Percentiles rank a stretch among this genome's conserved stretches.
Conservation (phyloP, 2,329 filamentous ascomycete species). For the Penicillium polonicum region DNA sequence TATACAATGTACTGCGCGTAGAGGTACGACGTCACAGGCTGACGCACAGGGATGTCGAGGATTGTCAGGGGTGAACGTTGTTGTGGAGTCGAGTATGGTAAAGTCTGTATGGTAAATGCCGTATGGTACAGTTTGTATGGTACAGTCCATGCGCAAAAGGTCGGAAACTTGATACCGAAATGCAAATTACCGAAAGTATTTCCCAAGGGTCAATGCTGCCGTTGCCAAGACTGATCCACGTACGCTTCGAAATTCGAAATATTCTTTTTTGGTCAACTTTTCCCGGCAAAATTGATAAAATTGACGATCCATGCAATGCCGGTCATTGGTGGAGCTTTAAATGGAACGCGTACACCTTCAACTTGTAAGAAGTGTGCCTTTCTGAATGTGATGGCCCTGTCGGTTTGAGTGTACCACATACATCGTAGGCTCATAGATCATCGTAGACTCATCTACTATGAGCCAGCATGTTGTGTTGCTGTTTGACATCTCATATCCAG, state of each 20-base stretch:
- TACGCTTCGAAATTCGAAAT: conserved; percentile 2
- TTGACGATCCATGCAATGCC: conserved; percentile 22
- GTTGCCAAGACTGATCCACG: conserved; percentile 27
- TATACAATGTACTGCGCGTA: not conserved
- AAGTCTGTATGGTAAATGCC: not conserved
- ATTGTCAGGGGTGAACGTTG: conserved; percentile 26
- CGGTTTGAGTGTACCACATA: not conserved
- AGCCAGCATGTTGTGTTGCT: not conserved
- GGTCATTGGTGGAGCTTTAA: conserved; percentile 22
- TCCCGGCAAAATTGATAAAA: conserved; percentile 15
- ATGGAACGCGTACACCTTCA: conserved; percentile 23
- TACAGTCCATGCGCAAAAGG: not conserved
- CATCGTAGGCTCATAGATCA: not conserved
- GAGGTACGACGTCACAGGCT: conserved; percentile 26
- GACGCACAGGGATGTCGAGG: conserved; percentile 24
- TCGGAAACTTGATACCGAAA: not conserved
- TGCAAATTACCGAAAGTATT: not conserved
- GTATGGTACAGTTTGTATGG: not conserved
- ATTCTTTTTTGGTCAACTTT: conserved; percentile 6
- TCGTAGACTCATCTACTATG: not conserved
- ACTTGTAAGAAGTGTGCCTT: conserved; percentile 12
- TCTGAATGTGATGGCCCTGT: conserved; percentile 7
- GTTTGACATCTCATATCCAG: not conserved
- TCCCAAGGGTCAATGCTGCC: not conserved
- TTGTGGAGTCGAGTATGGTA: conserved; percentile 7